These are phyloP conservation scores for Funneliformis geosporum DNA, from an alignment of 192 early-diverging fungal genomes.

Conservation along the genomic window DNA sequence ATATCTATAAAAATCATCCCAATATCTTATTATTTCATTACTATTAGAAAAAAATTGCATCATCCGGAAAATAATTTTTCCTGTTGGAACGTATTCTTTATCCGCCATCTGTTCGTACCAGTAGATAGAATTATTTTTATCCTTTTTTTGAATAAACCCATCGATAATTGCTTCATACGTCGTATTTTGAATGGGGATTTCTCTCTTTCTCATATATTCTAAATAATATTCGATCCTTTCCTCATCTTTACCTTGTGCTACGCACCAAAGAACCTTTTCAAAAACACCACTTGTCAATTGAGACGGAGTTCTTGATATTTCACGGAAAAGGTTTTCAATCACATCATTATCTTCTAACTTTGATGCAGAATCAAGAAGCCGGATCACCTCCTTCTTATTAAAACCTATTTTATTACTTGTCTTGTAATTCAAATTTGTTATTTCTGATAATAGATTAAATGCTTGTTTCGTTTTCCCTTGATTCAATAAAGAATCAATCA, in stretches of 20 bases:
- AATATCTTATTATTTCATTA: not conserved
- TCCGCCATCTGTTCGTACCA: constrained; percentile 17
- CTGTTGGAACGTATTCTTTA: not conserved
- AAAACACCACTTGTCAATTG: not conserved
- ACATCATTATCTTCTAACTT: not conserved
- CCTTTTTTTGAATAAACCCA: not conserved
- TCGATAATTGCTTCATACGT: constrained; percentile 21
- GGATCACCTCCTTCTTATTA: constrained; percentile 33
- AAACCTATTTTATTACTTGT: constrained; percentile 7
- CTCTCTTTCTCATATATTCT: constrained; percentile 10
- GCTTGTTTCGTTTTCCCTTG: constrained; percentile 18
- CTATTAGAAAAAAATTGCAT: not conserved
- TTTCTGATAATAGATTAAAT: constrained; percentile 32
- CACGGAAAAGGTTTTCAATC: not conserved
- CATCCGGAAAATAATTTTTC: not conserved
- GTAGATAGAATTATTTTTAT: not conserved
- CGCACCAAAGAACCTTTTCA: constrained; percentile 14
- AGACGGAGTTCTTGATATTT: not conserved
- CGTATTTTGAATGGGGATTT: not conserved
- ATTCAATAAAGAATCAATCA: constrained; percentile 19
- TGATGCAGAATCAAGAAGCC: constrained; percentile 18
- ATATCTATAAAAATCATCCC: constrained; percentile 23
- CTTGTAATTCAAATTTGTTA: not conserved
- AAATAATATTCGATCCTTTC: constrained; percentile 3
- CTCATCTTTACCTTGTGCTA: not conserved